A percentile compares a stretch with the other conserved stretches of the same genome.
Conservation (phyloP, 805 yeast genomes). For the Lipomyces japonicus region DNA sequence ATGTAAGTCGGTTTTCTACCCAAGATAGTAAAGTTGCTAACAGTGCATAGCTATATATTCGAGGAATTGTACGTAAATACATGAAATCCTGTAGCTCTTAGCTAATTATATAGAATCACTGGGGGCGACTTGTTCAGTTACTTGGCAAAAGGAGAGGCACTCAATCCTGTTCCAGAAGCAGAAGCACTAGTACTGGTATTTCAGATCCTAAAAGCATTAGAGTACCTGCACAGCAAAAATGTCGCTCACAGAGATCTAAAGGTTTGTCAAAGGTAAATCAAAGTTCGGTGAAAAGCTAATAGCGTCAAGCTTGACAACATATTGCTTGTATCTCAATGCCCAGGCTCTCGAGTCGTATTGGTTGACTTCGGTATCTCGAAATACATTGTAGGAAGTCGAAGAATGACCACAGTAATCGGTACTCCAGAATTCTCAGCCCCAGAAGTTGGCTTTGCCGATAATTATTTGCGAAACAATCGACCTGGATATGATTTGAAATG, state of each 20-base stretch:
- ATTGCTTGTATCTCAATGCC: slow-evolving; percentile 51
- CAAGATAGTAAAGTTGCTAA: neutral
- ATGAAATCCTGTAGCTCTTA: neutral
- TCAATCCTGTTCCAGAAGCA: slow-evolving; percentile 49
- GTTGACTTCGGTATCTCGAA: slow-evolving; percentile 69
- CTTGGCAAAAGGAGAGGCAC: slow-evolving; percentile 42
- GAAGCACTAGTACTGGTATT: slow-evolving; percentile 52
- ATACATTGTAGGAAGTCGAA: slow-evolving; percentile 30
- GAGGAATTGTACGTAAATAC: slow-evolving; percentile 25
- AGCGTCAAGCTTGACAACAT: slow-evolving; percentile 65
- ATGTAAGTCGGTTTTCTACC: slow-evolving; percentile 11
- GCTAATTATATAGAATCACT: slow-evolving; percentile 30
- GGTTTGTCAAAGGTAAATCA: slow-evolving; percentile 8
- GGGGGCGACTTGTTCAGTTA: slow-evolving; percentile 62
- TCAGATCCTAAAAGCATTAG: slow-evolving; percentile 55
- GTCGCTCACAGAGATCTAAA: slow-evolving; percentile 67
- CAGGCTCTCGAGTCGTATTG: slow-evolving; percentile 51
- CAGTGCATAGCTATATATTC: slow-evolving; percentile 25
- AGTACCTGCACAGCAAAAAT: slow-evolving; percentile 51
- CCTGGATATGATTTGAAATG: slow-evolving; percentile 54
- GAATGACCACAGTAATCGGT: slow-evolving; percentile 54
- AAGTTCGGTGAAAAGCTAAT: neutral
- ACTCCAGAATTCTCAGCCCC: slow-evolving; percentile 74
- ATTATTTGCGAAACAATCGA: neutral
- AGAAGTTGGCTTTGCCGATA: slow-evolving; percentile 50